Base-by-base conservation (phyloP, 805 yeast species). In the Ogataea polymorpha region DNA sequence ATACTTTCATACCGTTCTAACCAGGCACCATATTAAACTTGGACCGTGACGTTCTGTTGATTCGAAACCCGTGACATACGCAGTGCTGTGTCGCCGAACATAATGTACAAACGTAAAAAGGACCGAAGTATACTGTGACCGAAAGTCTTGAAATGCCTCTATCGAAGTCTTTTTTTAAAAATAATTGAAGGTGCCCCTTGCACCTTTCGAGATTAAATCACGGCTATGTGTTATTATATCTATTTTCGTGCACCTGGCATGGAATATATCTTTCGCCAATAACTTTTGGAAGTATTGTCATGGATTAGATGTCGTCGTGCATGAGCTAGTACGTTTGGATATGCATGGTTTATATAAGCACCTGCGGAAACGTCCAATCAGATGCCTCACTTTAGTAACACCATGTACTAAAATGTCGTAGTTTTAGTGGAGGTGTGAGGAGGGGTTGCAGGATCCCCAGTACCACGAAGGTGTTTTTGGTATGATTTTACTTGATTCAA, bases 31-130 rank as follows among this genome's bases (percentile, higher is more conserved):
- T 27, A 27, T 27, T 27, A 27, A 27, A 27, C 30, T 27, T 27
- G 30, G 30, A 27, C 30, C 30, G 30, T 27, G 30, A 27, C 30
- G 30, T 27, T 27, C 30, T 27, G 30, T 27, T 27, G 30, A 27
- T 27, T 27, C 5, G 30, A 27, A 27, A 27, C 30, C 30, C 3
- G 30, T 27, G 30, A 27, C 30, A 27, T 27, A 27, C 11, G 30
- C 30, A 13, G 30, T 27, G 30, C 30, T 27, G 30, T 27, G 30
- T n/a, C 30, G 13, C 16, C 30, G 30, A 27, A 8, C 30, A 27
- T 13, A 27, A 27, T 27, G 16, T 27, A 6, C n/a, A n/a, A 27
- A 27, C 11, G n/a, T 27, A 27, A 27, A 27, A 27, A 27, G 15
- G 30, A n/a, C 30, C 30, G 30, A 27, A 27, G 30, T 16, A 5